A percentile compares a stretch with the other conserved stretches of the same genome.
These are phyloP conservation scores for Malassezia yamatoensis DNA, from an alignment of 1,284 basidiomycete species.

Conservation along the genomic window DNA sequence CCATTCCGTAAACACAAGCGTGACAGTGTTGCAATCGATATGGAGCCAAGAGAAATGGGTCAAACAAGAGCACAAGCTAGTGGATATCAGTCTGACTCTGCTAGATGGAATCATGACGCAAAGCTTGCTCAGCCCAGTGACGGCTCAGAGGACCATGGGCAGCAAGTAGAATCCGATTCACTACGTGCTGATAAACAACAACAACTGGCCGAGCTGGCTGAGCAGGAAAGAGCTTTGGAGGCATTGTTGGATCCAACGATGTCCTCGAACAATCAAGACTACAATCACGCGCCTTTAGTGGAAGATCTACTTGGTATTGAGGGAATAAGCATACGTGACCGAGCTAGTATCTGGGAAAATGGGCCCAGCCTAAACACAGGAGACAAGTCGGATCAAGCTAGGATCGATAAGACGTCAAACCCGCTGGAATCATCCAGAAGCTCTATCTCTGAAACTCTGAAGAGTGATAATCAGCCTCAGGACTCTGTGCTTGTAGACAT, in stretches of 20 bases:
- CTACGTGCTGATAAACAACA: background rate
- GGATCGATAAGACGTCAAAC: too few species aligned
- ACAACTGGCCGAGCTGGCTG: constrained; percentile 4
- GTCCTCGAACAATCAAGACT: too few species aligned
- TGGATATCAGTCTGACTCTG: background rate
- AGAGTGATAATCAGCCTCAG: background rate
- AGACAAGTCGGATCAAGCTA: background rate
- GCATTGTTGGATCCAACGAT: background rate
- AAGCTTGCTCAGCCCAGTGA: background rate
- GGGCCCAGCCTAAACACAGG: background rate
- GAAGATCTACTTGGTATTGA: constrained; percentile 6
- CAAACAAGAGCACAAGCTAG: background rate
- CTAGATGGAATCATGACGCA: background rate
- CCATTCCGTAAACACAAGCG: constrained; percentile 1
- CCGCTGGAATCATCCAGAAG: too few species aligned
- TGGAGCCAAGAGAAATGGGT: background rate
- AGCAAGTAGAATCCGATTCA: background rate
- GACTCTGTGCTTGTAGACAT: background rate
- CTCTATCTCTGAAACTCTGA: background rate
- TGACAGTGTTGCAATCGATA: background rate
- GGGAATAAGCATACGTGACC: background rate
- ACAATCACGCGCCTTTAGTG: background rate
- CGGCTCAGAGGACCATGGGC: background rate
- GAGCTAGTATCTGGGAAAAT: background rate
- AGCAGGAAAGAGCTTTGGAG: constrained; percentile 10